Conservation (phyloP, 2,329 filamentous ascomycete species). For the Aspergillus felis region DNA sequence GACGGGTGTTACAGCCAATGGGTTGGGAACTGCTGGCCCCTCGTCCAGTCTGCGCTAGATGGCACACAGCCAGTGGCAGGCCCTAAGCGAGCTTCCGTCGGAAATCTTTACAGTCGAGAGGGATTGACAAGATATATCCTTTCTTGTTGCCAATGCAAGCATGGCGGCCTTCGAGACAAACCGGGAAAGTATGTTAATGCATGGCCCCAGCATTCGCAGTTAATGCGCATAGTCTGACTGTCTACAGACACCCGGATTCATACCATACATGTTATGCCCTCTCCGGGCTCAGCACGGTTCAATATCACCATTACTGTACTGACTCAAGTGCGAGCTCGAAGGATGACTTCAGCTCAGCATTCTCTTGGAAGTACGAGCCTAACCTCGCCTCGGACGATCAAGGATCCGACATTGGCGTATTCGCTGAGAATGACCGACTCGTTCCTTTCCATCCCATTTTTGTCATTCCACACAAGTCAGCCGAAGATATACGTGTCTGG, state of each 20-base stretch:
- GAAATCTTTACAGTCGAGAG: slow-evolving; percentile 68
- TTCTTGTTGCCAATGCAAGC: slow-evolving; percentile 74
- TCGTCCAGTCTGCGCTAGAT: slow-evolving; percentile 75
- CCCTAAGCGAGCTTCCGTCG: slow-evolving; percentile 19
- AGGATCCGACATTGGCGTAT: slow-evolving; percentile 55
- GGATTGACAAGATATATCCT: slow-evolving; percentile 87
- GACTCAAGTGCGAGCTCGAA: slow-evolving; percentile 28
- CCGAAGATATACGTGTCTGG: slow-evolving; percentile 62
- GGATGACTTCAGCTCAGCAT: slow-evolving; percentile 31
- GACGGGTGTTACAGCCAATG: slow-evolving; percentile 98
- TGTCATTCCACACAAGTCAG: slow-evolving; percentile 69
- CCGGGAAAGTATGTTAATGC: slow-evolving; percentile 68
- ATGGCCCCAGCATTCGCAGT: neutral
- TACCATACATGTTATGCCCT: slow-evolving; percentile 95
- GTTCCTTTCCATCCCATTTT: slow-evolving; percentile 76
- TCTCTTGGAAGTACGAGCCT: slow-evolving; percentile 39
- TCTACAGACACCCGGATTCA: slow-evolving; percentile 66
- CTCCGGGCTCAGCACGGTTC: slow-evolving; percentile 75
- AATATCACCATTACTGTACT: slow-evolving; percentile 58
- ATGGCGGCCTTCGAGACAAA: slow-evolving; percentile 87
- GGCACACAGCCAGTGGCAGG: slow-evolving; percentile 40
- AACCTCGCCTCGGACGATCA: slow-evolving; percentile 45
- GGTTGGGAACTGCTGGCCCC: slow-evolving; percentile 91
- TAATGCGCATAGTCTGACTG: slow-evolving; percentile 15
- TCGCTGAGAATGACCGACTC: slow-evolving; percentile 68